Percentiles rank a stretch among this genome's conserved stretches.
These are phyloP conservation scores for Rhamnella rubrinervis DNA, from an alignment of 331 rosid species.

Conservation along the genomic window DNA sequence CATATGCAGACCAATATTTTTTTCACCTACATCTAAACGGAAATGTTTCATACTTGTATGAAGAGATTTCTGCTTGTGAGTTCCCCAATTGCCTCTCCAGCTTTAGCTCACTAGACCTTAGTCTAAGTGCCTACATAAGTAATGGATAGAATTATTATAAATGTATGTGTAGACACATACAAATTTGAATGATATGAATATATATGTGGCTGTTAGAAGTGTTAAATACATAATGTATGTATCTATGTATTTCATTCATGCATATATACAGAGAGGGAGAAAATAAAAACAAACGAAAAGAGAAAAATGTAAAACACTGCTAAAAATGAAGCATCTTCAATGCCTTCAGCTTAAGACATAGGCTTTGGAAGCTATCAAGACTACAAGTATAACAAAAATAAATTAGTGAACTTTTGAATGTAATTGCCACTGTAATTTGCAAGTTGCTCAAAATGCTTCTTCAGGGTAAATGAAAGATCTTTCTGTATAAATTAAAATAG, in stretches of 20 bases:
- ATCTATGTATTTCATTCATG: too few species aligned
- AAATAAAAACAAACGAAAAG: too few species aligned
- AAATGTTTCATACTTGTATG: slow-evolving; percentile 55
- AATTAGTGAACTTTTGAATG: too few species aligned
- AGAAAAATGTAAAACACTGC: too few species aligned
- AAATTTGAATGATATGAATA: background rate
- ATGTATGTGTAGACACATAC: background rate
- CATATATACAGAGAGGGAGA: too few species aligned
- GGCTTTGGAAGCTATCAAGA: too few species aligned
- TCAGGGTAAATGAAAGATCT: too few species aligned
- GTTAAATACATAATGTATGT: too few species aligned
- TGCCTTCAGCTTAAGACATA: background rate
- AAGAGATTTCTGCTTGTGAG: slow-evolving; percentile 69
- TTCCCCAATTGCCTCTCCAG: slow-evolving; percentile 89
- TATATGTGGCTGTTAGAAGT: background rate
- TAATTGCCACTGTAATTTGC: too few species aligned
- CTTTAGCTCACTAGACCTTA: slow-evolving; percentile 91
- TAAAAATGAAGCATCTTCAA: background rate
- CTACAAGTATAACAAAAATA: too few species aligned
- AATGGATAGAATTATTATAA: slow-evolving; percentile 17
- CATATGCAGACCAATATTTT: background rate
- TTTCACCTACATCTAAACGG: slow-evolving; percentile 6
- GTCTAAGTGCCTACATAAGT: slow-evolving; percentile 71
- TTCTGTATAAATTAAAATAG: too few species aligned
- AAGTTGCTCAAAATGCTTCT: too few species aligned